A percentile compares a stretch with the other conserved stretches of the same genome.
These are phyloP conservation scores for Dioscorea zingiberensis DNA, from an alignment of 106 monocot genomes.

Conservation along the genomic window DNA sequence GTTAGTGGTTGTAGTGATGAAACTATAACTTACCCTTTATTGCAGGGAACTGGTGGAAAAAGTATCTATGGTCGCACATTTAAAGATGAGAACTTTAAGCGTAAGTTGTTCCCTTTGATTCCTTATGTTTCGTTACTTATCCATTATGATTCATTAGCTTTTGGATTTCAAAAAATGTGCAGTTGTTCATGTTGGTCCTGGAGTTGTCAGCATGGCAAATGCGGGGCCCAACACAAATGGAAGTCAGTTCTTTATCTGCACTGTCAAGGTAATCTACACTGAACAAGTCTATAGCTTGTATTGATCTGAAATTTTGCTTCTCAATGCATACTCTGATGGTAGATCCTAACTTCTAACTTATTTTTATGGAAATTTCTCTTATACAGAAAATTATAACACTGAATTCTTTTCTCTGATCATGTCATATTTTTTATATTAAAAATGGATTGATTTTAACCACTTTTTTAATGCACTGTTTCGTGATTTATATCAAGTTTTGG, in stretches of 20 bases:
- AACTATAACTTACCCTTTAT: not conserved
- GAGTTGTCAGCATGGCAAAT: slow-evolving; percentile 96
- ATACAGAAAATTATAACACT: no score
- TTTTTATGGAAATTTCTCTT: no score
- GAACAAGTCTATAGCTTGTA: not conserved
- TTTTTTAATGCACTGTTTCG: no score
- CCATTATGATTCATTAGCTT: not conserved
- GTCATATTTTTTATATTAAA: no score
- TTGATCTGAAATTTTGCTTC: not conserved
- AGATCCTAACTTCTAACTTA: no score
- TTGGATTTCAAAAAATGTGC: not conserved
- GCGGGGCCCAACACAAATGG: slow-evolving; percentile 97
- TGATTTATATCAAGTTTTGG: no score
- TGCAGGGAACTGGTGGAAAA: slow-evolving; percentile 93
- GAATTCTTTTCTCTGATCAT: no score
- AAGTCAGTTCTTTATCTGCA: slow-evolving; percentile 99
- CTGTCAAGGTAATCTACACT: slow-evolving; percentile 61
- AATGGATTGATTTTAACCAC: no score
- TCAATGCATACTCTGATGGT: no score
- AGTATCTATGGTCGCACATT: slow-evolving; percentile 95
- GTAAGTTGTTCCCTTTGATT: slow-evolving; percentile 24
- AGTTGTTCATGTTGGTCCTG: slow-evolving; percentile 85
- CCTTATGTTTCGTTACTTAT: not conserved
- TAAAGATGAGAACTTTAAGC: slow-evolving; percentile 89
- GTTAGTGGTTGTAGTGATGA: no score